Evolutionary conservation across 2,329 filamentous ascomycete species (phyloP).

Genomic region (Fragosphaeria purpurea): DNA sequence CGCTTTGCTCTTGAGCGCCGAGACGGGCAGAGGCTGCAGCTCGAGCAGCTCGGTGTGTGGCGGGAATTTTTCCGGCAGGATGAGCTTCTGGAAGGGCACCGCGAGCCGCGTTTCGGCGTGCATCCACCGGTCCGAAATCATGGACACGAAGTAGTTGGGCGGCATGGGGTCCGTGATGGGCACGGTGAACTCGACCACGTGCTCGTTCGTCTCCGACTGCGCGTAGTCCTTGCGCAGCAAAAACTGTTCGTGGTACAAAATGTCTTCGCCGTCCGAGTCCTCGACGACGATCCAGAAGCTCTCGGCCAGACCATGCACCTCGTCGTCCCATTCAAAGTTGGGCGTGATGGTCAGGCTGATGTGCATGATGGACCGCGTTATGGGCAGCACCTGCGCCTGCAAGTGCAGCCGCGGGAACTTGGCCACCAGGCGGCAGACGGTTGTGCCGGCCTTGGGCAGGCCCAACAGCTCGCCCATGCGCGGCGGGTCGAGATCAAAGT

Average conservation of each 20-base stretch:
- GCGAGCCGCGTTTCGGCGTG: slow-evolving; percentile 89
- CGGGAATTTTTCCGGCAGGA: slow-evolving; percentile 90
- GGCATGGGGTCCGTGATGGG: slow-evolving; percentile 97
- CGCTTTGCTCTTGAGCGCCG: slow-evolving; percentile 77
- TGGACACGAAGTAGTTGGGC: slow-evolving; percentile 94
- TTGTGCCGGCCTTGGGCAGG: slow-evolving; percentile 72
- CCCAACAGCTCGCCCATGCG: slow-evolving; percentile 92
- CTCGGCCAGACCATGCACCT: slow-evolving; percentile 77
- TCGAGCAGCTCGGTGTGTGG: slow-evolving; percentile 87
- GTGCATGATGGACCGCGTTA: slow-evolving; percentile 86
- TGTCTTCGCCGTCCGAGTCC: slow-evolving; percentile 93
- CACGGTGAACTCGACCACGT: slow-evolving; percentile 91
- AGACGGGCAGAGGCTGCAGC: slow-evolving; percentile 77
- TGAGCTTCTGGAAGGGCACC: slow-evolving; percentile 89
- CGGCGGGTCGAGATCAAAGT: slow-evolving; percentile 92
- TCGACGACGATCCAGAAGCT: slow-evolving; percentile 97
- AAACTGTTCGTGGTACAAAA: slow-evolving; percentile 91
- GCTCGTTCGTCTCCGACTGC: slow-evolving; percentile 75
- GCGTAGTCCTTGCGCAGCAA: slow-evolving; percentile 85
- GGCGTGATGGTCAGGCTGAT: slow-evolving; percentile 86
- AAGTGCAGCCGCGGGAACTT: slow-evolving; percentile 92
- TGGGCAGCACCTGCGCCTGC: slow-evolving; percentile 85
- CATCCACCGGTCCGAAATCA: slow-evolving; percentile 97
- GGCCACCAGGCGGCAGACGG: slow-evolving; percentile 74
- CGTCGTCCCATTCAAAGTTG: slow-evolving; percentile 92